phyloP scores from a whole-genome alignment of 768 basidiomycete genomes.

The Calocybe cyanea region DNA sequence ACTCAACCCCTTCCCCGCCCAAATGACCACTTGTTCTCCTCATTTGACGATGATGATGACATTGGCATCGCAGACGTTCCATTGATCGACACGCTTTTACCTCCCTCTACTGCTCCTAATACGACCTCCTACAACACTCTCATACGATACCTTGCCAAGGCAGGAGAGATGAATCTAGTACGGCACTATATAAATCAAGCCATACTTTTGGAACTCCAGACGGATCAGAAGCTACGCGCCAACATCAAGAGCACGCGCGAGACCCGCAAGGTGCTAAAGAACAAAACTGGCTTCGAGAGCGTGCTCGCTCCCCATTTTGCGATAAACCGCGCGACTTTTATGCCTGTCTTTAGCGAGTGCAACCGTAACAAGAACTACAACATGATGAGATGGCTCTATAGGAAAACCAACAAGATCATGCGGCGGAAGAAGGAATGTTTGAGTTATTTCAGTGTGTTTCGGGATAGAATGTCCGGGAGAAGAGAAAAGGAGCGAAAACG shows the following conservation, averaged over 20 bases:
- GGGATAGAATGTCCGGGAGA: no score
- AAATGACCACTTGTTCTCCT: constrained; percentile 41
- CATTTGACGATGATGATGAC: constrained; percentile 70
- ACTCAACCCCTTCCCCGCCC: constrained; percentile 64
- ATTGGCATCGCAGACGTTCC: constrained; percentile 41
- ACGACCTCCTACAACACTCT: constrained; percentile 64
- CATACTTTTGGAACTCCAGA: constrained; percentile 38
- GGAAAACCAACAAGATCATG: constrained; percentile 42
- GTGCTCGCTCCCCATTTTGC: constrained; percentile 49
- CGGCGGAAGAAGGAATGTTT: constrained; percentile 47
- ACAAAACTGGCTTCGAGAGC: constrained; percentile 22
- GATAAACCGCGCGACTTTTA: constrained; percentile 51
- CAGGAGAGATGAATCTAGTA: constrained; percentile 47
- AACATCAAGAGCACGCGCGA: constrained; percentile 17
- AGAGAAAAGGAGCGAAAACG: constrained; percentile 18
- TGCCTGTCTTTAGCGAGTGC: constrained; percentile 54
- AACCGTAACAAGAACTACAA: constrained; percentile 57
- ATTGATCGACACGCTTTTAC: constrained; percentile 29
- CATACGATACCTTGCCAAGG: constrained; percentile 51
- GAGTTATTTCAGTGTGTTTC: constrained; percentile 32
- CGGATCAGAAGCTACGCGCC: constrained; percentile 26
- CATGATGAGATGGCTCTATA: constrained; percentile 56
- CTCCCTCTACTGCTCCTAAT: constrained; percentile 51
- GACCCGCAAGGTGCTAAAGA: no score
- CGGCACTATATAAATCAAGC: constrained; percentile 66